A percentile compares a stretch with the other conserved stretches of the same genome.
Conservation (phyloP, 1,284 basidiomycete genomes). For the Ganoderma sinense region DNA sequence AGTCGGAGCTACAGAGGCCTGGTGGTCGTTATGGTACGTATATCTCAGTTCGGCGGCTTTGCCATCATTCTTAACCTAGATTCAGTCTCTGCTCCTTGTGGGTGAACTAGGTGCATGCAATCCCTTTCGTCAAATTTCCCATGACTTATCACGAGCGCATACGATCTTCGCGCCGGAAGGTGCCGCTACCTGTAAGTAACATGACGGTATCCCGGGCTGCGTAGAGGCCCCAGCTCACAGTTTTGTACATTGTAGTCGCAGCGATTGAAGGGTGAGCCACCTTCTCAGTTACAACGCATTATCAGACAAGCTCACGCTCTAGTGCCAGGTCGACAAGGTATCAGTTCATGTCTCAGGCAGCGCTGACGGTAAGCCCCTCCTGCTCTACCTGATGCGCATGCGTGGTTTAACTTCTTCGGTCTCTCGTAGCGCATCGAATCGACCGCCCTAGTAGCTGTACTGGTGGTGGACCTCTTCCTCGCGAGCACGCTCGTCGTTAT, state of each 20-base stretch:
- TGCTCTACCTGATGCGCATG: not conserved
- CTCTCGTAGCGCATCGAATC: not conserved
- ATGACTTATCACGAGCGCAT: not conserved
- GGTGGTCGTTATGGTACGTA: not conserved
- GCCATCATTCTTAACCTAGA: not conserved
- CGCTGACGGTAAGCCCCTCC: not conserved
- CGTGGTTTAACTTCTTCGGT: not conserved
- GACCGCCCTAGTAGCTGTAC: not conserved
- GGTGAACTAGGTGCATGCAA: slow-evolving; percentile 1
- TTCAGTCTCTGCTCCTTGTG: not conserved
- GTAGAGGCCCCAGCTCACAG: not conserved
- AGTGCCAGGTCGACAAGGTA: not conserved
- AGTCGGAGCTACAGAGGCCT: not conserved
- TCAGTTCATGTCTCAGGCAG: not conserved
- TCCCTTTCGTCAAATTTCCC: not conserved
- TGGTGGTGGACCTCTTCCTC: slow-evolving; percentile 1
- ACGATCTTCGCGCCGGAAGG: not conserved
- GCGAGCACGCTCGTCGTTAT: not conserved
- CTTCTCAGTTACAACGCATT: not conserved
- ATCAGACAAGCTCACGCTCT: not conserved
- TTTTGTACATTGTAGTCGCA: not conserved
- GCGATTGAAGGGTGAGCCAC: not conserved
- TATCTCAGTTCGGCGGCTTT: not conserved
- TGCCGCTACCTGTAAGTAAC: not conserved
- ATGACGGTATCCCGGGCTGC: not conserved